These are phyloP conservation scores for Fusarium sp. DNA, from an alignment of 2,329 filamentous ascomycete species.

Conservation along the genomic window DNA sequence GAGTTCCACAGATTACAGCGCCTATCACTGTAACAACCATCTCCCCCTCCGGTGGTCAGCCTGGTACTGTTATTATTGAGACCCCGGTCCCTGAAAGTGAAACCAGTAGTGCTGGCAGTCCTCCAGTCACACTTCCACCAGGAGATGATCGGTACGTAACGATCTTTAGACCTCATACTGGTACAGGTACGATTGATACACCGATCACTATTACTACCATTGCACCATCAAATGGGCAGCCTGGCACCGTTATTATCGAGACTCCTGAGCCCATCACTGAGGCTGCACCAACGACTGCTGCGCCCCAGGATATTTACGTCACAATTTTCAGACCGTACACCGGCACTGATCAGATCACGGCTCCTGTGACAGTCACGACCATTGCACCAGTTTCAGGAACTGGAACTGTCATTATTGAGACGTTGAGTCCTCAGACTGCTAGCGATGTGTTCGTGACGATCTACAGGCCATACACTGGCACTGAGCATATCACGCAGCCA, in stretches of 20 bases:
- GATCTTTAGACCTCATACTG: conserved; percentile 33
- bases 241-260: conserved; percentile 35
- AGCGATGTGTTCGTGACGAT: conserved; percentile 13
- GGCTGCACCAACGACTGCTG: not conserved
- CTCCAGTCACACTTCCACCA: not conserved
- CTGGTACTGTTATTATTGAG: conserved; percentile 28
- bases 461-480: conserved; percentile 16
- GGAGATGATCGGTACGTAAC: conserved; percentile 32
- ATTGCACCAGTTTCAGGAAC: conserved; percentile 31
- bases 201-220: conserved; percentile 31
- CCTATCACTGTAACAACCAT: conserved; percentile 13
- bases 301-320: conserved; percentile 14
- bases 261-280: conserved; percentile 10
- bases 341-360: conserved; percentile 19
- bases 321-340: conserved; percentile 29
- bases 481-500: conserved; percentile 9
- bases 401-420: conserved; percentile 35
- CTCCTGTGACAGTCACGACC: conserved; percentile 20
- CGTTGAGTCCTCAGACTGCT: conserved; percentile 7
- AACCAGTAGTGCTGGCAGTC: not conserved
- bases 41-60: not conserved
- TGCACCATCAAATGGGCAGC: conserved; percentile 10
- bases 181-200: conserved; percentile 19
- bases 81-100: conserved; percentile 3
- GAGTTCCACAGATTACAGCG: conserved; percentile 6